These are phyloP conservation scores for Coniosporium apollinis DNA, from an alignment of 495 filamentous ascomycete species.

Conservation along the genomic window DNA sequence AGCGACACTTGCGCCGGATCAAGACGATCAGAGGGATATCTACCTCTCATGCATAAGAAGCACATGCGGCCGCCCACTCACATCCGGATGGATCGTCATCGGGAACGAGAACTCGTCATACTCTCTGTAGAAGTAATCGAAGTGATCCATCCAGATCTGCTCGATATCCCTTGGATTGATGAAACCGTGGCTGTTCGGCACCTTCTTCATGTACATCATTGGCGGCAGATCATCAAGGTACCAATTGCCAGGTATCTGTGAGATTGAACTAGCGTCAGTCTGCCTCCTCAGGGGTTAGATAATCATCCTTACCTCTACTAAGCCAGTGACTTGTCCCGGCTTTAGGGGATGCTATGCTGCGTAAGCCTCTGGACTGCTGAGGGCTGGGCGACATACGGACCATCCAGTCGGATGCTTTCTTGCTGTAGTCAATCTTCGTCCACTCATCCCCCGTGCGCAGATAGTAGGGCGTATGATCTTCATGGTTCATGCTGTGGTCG, in stretches of 20 bases:
- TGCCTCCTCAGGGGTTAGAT: too few relatives aligned
- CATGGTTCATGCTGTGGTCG: constrained; percentile 23
- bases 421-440: constrained; percentile 33
- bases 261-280: too few relatives aligned
- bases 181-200: constrained; percentile 38
- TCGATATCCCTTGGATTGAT: constrained; percentile 39
- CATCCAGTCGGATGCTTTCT: constrained; percentile 39
- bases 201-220: constrained; percentile 40
- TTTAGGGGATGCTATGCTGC: too few relatives aligned
- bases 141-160: constrained; percentile 41
- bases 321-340: too few relatives aligned
- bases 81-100: constrained; percentile 44
- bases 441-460: constrained; percentile 29
- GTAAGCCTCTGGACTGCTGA: too few relatives aligned
- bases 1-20: too few relatives aligned
- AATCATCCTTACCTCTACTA: too few relatives aligned
- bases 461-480: constrained; percentile 30
- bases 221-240: constrained; percentile 25
- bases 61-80: constrained; percentile 39
- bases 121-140: constrained; percentile 43
- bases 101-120: constrained; percentile 46
- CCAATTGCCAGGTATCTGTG: constrained; percentile 42
- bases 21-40: constrained; percentile 4
- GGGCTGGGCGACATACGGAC: too few relatives aligned
- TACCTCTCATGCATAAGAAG: constrained; percentile 39